These are phyloP conservation scores for Acorus calamus DNA, from an alignment of 106 monocot species.

Conservation along the genomic window DNA sequence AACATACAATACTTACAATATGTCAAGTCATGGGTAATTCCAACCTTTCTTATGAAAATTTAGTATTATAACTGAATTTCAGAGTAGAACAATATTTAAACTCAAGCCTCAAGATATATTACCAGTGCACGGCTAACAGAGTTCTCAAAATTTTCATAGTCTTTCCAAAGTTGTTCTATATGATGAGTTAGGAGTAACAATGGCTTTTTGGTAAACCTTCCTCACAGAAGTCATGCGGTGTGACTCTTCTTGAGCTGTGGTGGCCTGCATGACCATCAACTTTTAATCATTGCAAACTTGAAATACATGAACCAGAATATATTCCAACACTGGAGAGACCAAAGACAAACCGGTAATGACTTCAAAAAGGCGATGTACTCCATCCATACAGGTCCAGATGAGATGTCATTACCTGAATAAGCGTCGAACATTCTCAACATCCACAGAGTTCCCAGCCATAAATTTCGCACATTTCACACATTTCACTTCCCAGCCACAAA, in stretches of 20 bases:
- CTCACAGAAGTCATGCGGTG: constrained; percentile 87
- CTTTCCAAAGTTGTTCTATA: constrained; percentile 94
- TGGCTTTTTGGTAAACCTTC: constrained; percentile 82
- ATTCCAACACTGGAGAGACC: not conserved
- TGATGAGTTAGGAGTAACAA: constrained; percentile 91
- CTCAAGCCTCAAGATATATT: constrained; percentile 1
- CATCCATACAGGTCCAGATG: constrained; percentile 93
- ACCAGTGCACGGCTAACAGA: constrained; percentile 94
- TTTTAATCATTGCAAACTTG: no score
- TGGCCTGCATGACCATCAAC: constrained; percentile 19
- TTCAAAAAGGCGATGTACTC: constrained; percentile 93
- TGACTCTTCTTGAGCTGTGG: constrained; percentile 77
- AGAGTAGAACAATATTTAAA: not conserved
- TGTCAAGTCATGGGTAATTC: no score
- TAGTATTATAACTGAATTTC: not conserved
- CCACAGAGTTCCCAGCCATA: no score
- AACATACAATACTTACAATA: no score
- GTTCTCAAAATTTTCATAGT: constrained; percentile 95
- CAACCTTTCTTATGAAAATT: no score
- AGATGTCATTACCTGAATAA: constrained; percentile 71
- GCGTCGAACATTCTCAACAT: constrained; percentile 1
- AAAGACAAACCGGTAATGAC: constrained; percentile 59
- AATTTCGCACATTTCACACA: no score
- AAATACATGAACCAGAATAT: not conserved
- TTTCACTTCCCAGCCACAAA: no score